Evolutionary conservation across 176 grass and related monocot genomes (phyloP).

Genomic region (Elaeis guineensis): DNA sequence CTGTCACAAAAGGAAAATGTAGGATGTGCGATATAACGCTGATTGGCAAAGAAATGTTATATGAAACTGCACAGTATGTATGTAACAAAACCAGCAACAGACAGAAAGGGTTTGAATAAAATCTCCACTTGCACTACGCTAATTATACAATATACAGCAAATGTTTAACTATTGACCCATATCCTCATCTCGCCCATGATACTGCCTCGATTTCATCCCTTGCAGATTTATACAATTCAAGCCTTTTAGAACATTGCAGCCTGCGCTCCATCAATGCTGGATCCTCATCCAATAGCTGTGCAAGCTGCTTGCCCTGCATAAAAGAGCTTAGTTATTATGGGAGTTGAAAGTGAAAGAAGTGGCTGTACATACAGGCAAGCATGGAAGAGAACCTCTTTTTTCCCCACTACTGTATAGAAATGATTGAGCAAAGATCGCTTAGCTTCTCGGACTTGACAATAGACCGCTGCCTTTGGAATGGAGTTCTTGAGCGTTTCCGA

Average conservation of each 20-base stretch:
- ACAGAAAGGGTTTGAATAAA: too few relatives aligned
- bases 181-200: slow-evolving; percentile 47
- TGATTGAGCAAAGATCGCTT: slow-evolving; percentile 65
- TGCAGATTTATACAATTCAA: slow-evolving; percentile 85
- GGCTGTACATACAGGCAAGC: too few relatives aligned
- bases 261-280: slow-evolving; percentile 74
- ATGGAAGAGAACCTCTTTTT: slow-evolving; percentile 48
- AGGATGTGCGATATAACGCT: too few relatives aligned
- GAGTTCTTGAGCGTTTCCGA: slow-evolving; percentile 79
- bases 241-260: slow-evolving; percentile 59
- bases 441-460: slow-evolving; percentile 88
- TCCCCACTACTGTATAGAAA: slow-evolving; percentile 74
- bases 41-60: too few relatives aligned
- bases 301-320: slow-evolving; percentile 61
- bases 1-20: too few relatives aligned
- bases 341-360: too few relatives aligned
- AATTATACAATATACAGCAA: slow-evolving; percentile 8
- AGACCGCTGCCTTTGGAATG: slow-evolving; percentile 85
- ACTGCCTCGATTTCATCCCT: slow-evolving; percentile 83
- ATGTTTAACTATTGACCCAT: not conserved
- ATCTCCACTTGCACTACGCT: too few relatives aligned
- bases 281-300: slow-evolving; percentile 78
- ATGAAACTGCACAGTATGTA: too few relatives aligned
- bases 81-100: too few relatives aligned
- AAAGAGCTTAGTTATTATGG: not conserved